Conservation (phyloP, 1,139 yeast species). For the Suhomyces choctaworum region DNA sequence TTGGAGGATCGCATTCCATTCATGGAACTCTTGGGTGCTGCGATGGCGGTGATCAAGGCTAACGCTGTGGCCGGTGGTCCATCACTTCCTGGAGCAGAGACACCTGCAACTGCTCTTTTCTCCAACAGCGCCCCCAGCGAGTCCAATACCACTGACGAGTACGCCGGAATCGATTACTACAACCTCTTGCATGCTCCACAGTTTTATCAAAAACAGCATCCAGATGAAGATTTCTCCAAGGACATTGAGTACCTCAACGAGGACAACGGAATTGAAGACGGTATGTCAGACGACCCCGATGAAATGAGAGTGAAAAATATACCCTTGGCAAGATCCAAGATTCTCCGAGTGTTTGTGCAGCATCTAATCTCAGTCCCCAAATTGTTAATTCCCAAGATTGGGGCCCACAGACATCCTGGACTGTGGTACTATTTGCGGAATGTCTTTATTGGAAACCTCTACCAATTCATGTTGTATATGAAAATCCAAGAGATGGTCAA, state of each 20-base stretch:
- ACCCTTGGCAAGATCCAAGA: constrained; percentile 16
- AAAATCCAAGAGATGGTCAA: constrained; percentile 29
- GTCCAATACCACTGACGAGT: constrained; percentile 11
- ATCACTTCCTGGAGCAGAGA: constrained; percentile 10
- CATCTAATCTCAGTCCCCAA: constrained; percentile 34
- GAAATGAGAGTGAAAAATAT: constrained; percentile 17
- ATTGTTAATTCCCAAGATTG: constrained; percentile 37
- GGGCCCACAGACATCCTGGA: constrained; percentile 45
- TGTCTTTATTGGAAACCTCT: constrained; percentile 40
- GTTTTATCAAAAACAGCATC: constrained; percentile 25
- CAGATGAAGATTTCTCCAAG: constrained; percentile 37
- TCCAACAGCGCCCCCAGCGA: no score
- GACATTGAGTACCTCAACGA: constrained; percentile 23
- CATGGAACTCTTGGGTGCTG: constrained; percentile 18
- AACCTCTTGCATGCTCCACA: constrained; percentile 33
- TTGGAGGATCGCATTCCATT: constrained; percentile 32
- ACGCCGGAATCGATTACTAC: constrained; percentile 26
- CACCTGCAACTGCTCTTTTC: constrained; percentile 8
- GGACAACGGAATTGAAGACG: constrained; percentile 11
- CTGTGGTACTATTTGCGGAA: constrained; percentile 44
- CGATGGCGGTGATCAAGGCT: constrained; percentile 18
- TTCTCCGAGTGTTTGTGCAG: constrained; percentile 19
- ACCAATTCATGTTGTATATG: constrained; percentile 40
- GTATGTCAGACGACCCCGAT: constrained; percentile 17
- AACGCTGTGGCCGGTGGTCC: constrained; percentile 9